phyloP scores from a whole-genome alignment of 1,284 basidiomycete species.

The Gastroboletus turbinatus region DNA sequence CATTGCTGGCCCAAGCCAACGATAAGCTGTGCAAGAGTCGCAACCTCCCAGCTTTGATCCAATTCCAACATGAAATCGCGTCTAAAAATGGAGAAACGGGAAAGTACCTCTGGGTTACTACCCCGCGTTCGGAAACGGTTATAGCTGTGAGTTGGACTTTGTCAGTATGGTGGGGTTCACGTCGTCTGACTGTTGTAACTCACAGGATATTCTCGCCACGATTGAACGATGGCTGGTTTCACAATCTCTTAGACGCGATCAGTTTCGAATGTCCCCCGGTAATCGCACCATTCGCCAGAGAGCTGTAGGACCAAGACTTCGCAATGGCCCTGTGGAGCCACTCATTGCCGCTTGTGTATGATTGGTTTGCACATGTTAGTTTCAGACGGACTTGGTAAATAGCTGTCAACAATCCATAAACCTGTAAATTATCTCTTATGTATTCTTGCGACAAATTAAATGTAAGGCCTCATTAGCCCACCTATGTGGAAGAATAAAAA shows the following conservation, averaged over 20 bases:
- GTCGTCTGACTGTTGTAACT: constrained; percentile 1
- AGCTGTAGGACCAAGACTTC: constrained; percentile 29
- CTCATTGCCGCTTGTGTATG: neutral
- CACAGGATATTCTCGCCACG: constrained; percentile 27
- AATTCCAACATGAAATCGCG: constrained; percentile 17
- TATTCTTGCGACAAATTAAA: neutral
- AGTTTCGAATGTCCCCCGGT: neutral
- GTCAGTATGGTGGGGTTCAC: neutral
- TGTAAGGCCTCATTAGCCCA: neutral
- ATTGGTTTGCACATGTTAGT: constrained; percentile 12
- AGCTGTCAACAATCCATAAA: constrained; percentile 10
- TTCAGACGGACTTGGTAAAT: constrained; percentile 16
- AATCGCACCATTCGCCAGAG: constrained; percentile 8
- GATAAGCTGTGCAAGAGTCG: constrained; percentile 35
- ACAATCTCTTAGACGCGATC: constrained; percentile 25
- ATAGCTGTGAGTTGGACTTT: constrained; percentile 20
- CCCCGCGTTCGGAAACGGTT: constrained; percentile 14
- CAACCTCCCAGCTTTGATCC: constrained; percentile 15
- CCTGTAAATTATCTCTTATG: constrained; percentile 4
- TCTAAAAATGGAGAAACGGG: constrained; percentile 10
- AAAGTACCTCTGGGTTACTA: constrained; percentile 23
- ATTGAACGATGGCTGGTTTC: constrained; percentile 26
- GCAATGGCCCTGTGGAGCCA: neutral
- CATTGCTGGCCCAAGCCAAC: constrained; percentile 28
- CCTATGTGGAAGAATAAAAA: neutral